These are phyloP conservation scores for Sporopachydermia cereana DNA, from an alignment of 1,139 yeast species.

Conservation along the genomic window DNA sequence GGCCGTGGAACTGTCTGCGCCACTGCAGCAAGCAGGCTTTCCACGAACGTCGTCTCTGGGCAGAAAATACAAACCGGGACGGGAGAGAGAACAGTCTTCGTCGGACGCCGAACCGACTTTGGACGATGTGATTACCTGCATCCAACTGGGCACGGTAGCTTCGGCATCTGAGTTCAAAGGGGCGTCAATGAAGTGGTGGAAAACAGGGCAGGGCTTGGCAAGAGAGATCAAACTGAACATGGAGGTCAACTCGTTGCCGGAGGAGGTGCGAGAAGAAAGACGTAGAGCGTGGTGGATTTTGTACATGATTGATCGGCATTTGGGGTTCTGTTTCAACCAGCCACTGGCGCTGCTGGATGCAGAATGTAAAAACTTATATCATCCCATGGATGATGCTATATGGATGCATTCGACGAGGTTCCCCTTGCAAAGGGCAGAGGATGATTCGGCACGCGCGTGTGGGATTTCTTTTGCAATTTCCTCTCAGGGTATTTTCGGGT, in stretches of 20 bases:
- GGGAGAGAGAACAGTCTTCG: slow-evolving; percentile 11
- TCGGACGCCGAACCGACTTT: slow-evolving; percentile 12
- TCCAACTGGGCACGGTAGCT: slow-evolving; percentile 28
- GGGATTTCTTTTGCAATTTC: slow-evolving; percentile 7
- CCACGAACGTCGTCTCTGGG: slow-evolving; percentile 13
- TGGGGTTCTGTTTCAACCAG: slow-evolving; percentile 28
- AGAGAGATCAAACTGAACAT: slow-evolving; percentile 22
- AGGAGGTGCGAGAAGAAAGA: slow-evolving; percentile 28
- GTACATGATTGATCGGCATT: slow-evolving; percentile 29
- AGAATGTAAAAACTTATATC: slow-evolving; percentile 22
- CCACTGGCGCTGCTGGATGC: slow-evolving; percentile 24
- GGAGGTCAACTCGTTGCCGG: slow-evolving; percentile 19
- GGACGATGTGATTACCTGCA: slow-evolving; percentile 28
- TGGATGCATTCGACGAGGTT: slow-evolving; percentile 23
- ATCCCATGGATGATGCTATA: slow-evolving; percentile 25
- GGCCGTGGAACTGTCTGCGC: slow-evolving; percentile 17
- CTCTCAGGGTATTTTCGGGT: slow-evolving; percentile 16
- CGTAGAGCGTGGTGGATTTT: slow-evolving; percentile 34
- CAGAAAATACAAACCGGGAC: neutral
- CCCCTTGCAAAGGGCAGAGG: slow-evolving; percentile 9
- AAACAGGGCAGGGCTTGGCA: slow-evolving; percentile 25
- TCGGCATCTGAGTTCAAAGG: slow-evolving; percentile 30
- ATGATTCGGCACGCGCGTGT: neutral
- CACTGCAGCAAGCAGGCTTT: slow-evolving; percentile 8
- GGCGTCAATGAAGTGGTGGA: slow-evolving; percentile 30